A percentile compares a stretch with the other conserved stretches of the same genome.
phyloP scores from a whole-genome alignment of 805 yeast genomes.

The Metschnikowia koreensis region DNA sequence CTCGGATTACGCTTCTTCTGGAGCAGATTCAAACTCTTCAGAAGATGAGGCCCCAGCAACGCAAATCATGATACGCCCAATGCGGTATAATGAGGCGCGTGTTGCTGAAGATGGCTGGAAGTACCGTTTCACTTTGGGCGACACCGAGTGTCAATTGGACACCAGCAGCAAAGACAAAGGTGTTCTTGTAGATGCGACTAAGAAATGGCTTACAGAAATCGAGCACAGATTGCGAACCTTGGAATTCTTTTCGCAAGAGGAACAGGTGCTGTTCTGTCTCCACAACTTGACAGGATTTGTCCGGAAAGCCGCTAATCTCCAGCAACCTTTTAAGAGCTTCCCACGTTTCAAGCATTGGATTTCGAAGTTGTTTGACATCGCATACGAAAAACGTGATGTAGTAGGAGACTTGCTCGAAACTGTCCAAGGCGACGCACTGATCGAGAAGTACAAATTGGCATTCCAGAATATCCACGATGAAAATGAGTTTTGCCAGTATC shows the following conservation, averaged over 20 bases:
- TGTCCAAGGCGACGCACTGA: background rate
- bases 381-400: conserved; percentile 5
- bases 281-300: conserved; percentile 6
- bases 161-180: conserved; percentile 5
- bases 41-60: background rate
- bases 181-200: conserved; percentile 4
- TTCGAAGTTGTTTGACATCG: conserved; percentile 1
- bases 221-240: conserved; percentile 1
- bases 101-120: conserved; percentile 7
- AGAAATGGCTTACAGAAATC: conserved; percentile 1
- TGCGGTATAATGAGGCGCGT: background rate
- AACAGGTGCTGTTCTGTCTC: conserved; percentile 7
- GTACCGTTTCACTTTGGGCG: conserved; percentile 7
- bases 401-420: conserved; percentile 6
- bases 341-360: conserved; percentile 9
- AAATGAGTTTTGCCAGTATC: conserved; percentile 8
- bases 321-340: conserved; percentile 8
- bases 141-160: conserved; percentile 8
- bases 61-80: background rate
- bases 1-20: background rate
- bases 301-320: conserved; percentile 5
- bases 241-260: conserved; percentile 5
- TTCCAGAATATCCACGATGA: conserved; percentile 8
- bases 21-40: background rate
- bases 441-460: conserved; percentile 5